These are phyloP conservation scores for Skeletonema grethae DNA, from an alignment of 108 stramenopile species.

Conservation along the genomic window DNA sequence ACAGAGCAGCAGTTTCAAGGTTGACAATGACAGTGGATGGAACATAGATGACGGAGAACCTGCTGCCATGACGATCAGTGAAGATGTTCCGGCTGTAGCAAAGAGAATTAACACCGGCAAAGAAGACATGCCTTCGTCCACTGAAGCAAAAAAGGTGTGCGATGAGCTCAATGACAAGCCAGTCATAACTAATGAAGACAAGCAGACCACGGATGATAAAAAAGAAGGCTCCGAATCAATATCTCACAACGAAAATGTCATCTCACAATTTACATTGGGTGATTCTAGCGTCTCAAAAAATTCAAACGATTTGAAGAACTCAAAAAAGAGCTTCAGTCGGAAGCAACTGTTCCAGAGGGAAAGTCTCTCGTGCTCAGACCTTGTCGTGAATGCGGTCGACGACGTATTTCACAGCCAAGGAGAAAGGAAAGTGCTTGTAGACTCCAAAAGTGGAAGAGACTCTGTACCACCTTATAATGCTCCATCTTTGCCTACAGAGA, in stretches of 20 bases:
- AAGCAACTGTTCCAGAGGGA: constrained; percentile 26
- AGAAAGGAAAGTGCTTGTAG: constrained; percentile 26
- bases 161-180: background rate
- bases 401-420: background rate
- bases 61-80: background rate
- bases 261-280: constrained; percentile 6
- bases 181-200: background rate
- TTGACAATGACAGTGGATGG: background rate
- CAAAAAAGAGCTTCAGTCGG: constrained; percentile 21
- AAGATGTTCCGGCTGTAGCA: background rate
- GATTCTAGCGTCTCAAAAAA: background rate
- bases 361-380: background rate
- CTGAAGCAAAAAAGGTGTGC: background rate
- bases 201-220: constrained; percentile 8
- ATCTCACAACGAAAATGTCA: constrained; percentile 11
- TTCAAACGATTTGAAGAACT: constrained; percentile 1
- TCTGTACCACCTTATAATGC: constrained; percentile 28
- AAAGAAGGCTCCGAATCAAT: background rate
- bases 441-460: constrained; percentile 20
- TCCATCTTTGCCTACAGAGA: constrained; percentile 19
- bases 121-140: background rate
- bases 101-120: background rate
- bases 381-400: background rate
- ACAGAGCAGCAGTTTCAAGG: background rate
- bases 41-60: background rate